Evolutionary conservation across 306 rosid species (phyloP).

Genomic region (Trichosanthes truncata): DNA sequence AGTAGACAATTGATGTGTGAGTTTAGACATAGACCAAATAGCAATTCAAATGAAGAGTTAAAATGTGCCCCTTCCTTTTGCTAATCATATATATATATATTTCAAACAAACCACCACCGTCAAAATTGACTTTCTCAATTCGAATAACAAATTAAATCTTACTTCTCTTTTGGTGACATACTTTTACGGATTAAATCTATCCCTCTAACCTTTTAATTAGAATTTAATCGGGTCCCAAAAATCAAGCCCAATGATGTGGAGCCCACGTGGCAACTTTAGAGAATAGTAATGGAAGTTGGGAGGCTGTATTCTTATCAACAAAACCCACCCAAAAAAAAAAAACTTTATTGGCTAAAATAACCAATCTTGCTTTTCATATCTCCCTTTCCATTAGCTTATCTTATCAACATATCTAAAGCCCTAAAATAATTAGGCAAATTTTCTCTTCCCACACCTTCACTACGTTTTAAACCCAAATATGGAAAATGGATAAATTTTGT

Average conservation of each 20-base stretch:
- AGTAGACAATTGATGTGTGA: too few species aligned
- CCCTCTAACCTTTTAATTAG: neutral
- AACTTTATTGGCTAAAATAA: neutral
- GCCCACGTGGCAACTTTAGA: neutral
- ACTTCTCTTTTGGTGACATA: neutral
- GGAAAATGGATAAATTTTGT: neutral
- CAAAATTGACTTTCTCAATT: neutral
- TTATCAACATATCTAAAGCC: neutral
- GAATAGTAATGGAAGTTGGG: neutral
- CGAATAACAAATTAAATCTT: neutral
- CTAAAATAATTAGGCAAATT: neutral
- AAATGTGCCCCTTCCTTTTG: neutral
- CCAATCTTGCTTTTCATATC: conserved; percentile 8
- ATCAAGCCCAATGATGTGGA: neutral
- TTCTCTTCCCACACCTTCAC: neutral
- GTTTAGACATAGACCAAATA: too few species aligned
- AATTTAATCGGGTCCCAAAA: neutral
- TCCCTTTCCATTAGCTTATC: conserved; percentile 6
- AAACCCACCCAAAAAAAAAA: neutral
- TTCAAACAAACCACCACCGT: neutral
- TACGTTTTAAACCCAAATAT: neutral
- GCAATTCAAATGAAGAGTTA: too few species aligned
- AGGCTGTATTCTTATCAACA: neutral
- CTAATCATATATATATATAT: neutral
- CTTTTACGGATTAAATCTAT: neutral